Conservation (phyloP, 441 rosid species). For the Francoa sonchifolia region DNA sequence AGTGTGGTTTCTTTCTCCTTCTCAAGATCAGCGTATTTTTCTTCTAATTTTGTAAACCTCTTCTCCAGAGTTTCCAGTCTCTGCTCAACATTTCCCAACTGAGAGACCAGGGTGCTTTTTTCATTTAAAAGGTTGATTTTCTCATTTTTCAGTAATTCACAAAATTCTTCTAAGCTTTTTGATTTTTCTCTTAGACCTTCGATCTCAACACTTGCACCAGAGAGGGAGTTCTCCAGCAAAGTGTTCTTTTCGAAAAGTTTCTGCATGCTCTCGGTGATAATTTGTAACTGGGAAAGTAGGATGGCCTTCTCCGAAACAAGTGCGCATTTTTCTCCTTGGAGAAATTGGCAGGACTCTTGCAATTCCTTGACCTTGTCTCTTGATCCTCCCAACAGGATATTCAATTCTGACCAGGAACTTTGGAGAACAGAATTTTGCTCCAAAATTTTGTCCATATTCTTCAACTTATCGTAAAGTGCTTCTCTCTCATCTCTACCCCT, state of each 20-base stretch:
- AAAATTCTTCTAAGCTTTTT: slow-evolving; percentile 48
- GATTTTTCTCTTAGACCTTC: slow-evolving; percentile 50
- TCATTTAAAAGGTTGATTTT: slow-evolving; percentile 41
- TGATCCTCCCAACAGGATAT: slow-evolving; percentile 33
- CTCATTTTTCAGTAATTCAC: slow-evolving; percentile 41
- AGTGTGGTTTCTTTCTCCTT: slow-evolving; percentile 34
- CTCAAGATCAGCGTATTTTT: slow-evolving; percentile 30
- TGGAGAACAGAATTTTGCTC: slow-evolving; percentile 49
- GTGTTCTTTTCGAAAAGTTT: slow-evolving; percentile 45
- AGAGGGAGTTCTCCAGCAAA: slow-evolving; percentile 38
- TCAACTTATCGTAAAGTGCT: slow-evolving; percentile 27
- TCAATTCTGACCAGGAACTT: slow-evolving; percentile 35
- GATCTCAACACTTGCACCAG: slow-evolving; percentile 51
- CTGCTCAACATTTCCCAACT: slow-evolving; percentile 37
- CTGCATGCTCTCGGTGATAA: slow-evolving; percentile 56
- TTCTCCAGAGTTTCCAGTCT: slow-evolving; percentile 54
- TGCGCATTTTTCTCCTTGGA: slow-evolving; percentile 46
- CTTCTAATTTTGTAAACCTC: slow-evolving; percentile 46
- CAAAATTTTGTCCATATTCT: slow-evolving; percentile 28
- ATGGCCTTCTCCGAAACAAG: slow-evolving; percentile 38
- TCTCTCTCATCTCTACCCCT: slow-evolving; percentile 31
- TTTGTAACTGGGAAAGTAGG: slow-evolving; percentile 76
- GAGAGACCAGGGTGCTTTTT: slow-evolving; percentile 32
- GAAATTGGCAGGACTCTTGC: slow-evolving; percentile 48
- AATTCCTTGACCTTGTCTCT: slow-evolving; percentile 33